Base-by-base conservation (phyloP, 1,139 yeast species). In the Candida albicans region DNA sequence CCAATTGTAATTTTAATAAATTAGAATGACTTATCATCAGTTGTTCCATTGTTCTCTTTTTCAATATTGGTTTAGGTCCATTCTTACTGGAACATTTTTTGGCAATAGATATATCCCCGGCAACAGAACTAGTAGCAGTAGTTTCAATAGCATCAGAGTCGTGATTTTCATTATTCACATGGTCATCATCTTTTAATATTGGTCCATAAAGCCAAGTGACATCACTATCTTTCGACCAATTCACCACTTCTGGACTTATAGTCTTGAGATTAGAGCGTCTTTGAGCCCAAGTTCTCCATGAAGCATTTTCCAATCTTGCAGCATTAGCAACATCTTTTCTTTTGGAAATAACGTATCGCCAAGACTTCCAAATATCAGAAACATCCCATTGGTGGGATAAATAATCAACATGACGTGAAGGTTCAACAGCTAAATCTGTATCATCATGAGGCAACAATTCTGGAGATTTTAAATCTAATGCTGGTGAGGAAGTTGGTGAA, bases 321-420 rank as follows among this genome's bases (percentile, higher is more conserved):
- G 81, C 68, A 56, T 81, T 81, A 14, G 89, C 88, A 24, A 83
- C 82, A 55, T 82, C 86, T 51, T 87, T 86, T 42, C 96, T 79
- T 55, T 87, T 84, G 51, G 82, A 70, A 38, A 89, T 91, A 49
- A 93, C 87, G 62, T 93, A 93, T 52, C 96, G 76, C 99, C 99
- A 93, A 32, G 96, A 88, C 53, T 87, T 87, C 11, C 96, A 87
- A 33, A 93, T 88, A 62, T 93, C 99, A 4, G 83, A 72, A 52
- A 91, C 98, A 56, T 89, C 89, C 99, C 99, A 93, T 60, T 93
- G 79, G 61, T 93, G 96, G 4, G 96, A 87, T 37, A 93, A 74
- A 63, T 93, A 93, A 67, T 93, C 99, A 12, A 93, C 99, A 59
- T 91, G 97, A 42, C 84, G 78, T 39, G 86, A 79, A 5, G 98